Percentiles rank a stretch among this genome's conserved stretches.
Evolutionary conservation across 257 asterid genomes (phyloP).

Genomic region (Solanum tarapatanum): DNA sequence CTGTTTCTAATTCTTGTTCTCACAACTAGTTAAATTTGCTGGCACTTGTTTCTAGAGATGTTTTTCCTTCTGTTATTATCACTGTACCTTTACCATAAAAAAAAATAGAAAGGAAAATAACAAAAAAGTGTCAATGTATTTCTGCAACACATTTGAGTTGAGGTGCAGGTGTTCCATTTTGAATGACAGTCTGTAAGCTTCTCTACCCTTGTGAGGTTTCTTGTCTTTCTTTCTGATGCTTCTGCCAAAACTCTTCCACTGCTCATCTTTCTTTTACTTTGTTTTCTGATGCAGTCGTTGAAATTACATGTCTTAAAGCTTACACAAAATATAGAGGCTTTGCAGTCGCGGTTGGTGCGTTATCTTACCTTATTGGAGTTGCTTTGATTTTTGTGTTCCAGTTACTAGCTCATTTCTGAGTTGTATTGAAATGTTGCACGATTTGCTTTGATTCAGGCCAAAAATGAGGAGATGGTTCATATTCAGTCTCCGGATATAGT

Average conservation of each 20-base stretch:
- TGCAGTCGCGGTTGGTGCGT: conserved; percentile 70
- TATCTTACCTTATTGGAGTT: background rate
- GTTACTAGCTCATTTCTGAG: conserved; percentile 1
- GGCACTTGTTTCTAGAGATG: background rate
- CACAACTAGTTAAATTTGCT: background rate
- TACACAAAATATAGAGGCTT: conserved; percentile 42
- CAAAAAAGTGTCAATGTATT: background rate
- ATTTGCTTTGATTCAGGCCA: conserved; percentile 35
- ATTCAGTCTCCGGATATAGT: conserved; percentile 9
- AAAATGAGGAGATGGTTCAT: conserved; percentile 23
- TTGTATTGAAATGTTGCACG: background rate
- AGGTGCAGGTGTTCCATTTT: background rate
- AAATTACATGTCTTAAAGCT: conserved; percentile 85
- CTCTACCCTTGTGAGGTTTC: background rate
- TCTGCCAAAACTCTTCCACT: background rate
- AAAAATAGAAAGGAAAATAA: background rate
- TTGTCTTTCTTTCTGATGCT: background rate
- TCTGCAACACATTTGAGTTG: background rate
- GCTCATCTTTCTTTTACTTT: conserved; percentile 13
- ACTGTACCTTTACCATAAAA: background rate
- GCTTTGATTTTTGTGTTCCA: background rate
- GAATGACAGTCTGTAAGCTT: background rate
- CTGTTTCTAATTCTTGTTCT: background rate
- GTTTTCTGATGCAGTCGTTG: conserved; percentile 68
- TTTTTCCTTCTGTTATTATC: background rate